These are phyloP conservation scores for Marasmius sp. DNA, from an alignment of 1,284 basidiomycete species.

Conservation along the genomic window DNA sequence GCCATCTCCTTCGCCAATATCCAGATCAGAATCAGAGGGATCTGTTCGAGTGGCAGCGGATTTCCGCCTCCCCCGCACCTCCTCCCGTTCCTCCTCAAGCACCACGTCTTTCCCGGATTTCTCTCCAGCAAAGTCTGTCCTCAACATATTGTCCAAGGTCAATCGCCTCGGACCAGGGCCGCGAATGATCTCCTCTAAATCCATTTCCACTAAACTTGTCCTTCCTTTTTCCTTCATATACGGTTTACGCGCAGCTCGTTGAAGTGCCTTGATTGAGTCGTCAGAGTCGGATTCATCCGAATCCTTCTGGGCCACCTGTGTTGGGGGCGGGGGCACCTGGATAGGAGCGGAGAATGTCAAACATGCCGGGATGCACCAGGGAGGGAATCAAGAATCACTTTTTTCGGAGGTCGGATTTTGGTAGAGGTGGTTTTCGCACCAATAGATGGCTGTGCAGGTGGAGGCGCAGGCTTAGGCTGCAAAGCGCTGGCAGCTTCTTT, in stretches of 20 bases:
- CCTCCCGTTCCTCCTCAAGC: slow-evolving; percentile 8
- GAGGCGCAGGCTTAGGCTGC: not conserved
- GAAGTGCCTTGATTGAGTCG: not conserved
- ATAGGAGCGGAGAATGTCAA: not conserved
- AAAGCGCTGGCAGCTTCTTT: not conserved
- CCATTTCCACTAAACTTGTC: not conserved
- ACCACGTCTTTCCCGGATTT: not conserved
- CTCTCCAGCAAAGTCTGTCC: not conserved
- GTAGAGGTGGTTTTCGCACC: not conserved
- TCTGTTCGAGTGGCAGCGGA: not conserved
- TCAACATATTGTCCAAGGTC: slow-evolving; percentile 9
- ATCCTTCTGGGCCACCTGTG: not conserved
- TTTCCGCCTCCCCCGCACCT: not conserved
- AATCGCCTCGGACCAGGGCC: slow-evolving; percentile 6
- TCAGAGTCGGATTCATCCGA: not conserved
- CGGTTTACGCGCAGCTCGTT: not conserved
- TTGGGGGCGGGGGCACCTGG: not conserved
- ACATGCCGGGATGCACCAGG: not conserved
- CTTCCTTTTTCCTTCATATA: not conserved
- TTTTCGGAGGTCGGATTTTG: not conserved
- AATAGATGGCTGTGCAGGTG: not conserved
- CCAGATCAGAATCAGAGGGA: slow-evolving; percentile 5
- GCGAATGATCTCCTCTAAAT: slow-evolving; percentile 8
- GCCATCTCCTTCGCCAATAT: not conserved
- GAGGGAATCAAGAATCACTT: not conserved